Evolutionary conservation across 306 rosid genomes (phyloP), one percentile per base, ranked within the genome.

Genomic region (Canavalia gladiata): DNA sequence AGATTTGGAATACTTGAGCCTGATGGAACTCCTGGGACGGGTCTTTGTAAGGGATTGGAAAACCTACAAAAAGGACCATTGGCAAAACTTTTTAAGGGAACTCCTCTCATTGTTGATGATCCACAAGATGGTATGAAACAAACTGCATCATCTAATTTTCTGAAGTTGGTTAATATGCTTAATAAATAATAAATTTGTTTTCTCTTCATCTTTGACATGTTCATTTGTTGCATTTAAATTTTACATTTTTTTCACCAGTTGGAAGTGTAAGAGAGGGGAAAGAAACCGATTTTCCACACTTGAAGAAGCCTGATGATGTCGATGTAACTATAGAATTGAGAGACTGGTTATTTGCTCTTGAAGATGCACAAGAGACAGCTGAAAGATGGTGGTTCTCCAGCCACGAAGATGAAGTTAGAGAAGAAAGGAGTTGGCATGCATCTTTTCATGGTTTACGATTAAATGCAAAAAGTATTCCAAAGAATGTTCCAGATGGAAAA

Each of bases 311-410:
- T 66, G 97, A 92, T 86, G 92, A 92, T 78, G 90, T 95, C 71
- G 94, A 91, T 37, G 89, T 95, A 66, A 87, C 90, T 43, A 64
- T 94, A 72, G 94, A 87, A 88, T 88, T 95, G 85, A 91, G 81
- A 85, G 94, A 92, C 84, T 92, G 98, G 98, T 78, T 95, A 81
- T 92, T 95, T 88, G 97, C 97, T 86, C 97, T 95, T 74, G 98
- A 95, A 90, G 97, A 96, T 72, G 90, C 87, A 43, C 89, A 88
- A 59, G 97, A 92, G 83, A 87, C 81, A 87, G 88, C 91, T 85
- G 97, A 90, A 86, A 87, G 84, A 63, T 86, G 90, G 93, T 87
- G 94, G 94, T 89, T 87, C 85, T 83, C 85, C 60, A 82, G 80
- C 86, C 85, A 83, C 55, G 92, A 86, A 69, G 88, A 75, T 77